phyloP scores from a whole-genome alignment of 192 early-diverging fungal species.

The Thoreauomyces humboldtii region DNA sequence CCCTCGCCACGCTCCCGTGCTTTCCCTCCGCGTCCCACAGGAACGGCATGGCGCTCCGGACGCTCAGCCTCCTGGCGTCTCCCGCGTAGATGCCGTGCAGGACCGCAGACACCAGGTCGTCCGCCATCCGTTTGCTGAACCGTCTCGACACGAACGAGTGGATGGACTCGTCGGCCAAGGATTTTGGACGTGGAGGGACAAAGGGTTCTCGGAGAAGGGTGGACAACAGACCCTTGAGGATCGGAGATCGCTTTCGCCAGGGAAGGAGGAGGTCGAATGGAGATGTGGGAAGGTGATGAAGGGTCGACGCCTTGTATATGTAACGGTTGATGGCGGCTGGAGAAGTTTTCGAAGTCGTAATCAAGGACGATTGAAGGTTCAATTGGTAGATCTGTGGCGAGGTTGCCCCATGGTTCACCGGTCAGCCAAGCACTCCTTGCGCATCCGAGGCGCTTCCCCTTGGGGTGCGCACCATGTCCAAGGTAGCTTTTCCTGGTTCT shows the following conservation, averaged over 20 bases:
- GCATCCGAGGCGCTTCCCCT: no score
- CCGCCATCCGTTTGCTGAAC: slow-evolving; percentile 70
- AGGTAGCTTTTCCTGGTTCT: slow-evolving; percentile 63
- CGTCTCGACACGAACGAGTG: slow-evolving; percentile 75
- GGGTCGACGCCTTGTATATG: slow-evolving; percentile 67
- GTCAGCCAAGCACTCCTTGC: no score
- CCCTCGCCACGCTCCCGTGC: slow-evolving; percentile 51
- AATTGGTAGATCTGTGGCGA: slow-evolving; percentile 55
- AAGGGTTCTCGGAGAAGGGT: slow-evolving; percentile 62
- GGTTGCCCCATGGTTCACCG: no score
- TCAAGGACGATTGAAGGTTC: slow-evolving; percentile 54
- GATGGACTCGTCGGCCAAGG: slow-evolving; percentile 78
- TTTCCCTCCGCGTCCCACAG: slow-evolving; percentile 68
- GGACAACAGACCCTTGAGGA: slow-evolving; percentile 56
- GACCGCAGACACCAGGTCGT: slow-evolving; percentile 82
- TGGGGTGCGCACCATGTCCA: slow-evolving; percentile 66
- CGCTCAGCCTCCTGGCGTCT: slow-evolving; percentile 71
- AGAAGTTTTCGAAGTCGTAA: slow-evolving; percentile 60
- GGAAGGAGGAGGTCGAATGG: slow-evolving; percentile 23
- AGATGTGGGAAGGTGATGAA: slow-evolving; percentile 68
- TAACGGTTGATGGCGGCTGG: slow-evolving; percentile 79
- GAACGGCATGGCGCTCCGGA: slow-evolving; percentile 68
- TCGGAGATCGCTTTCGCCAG: slow-evolving; percentile 33
- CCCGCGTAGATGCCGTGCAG: slow-evolving; percentile 95
- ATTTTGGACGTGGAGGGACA: slow-evolving; percentile 5